Base-by-base conservation (phyloP, 2,329 filamentous ascomycete genomes). In the Atkinsonella hypoxylon region DNA sequence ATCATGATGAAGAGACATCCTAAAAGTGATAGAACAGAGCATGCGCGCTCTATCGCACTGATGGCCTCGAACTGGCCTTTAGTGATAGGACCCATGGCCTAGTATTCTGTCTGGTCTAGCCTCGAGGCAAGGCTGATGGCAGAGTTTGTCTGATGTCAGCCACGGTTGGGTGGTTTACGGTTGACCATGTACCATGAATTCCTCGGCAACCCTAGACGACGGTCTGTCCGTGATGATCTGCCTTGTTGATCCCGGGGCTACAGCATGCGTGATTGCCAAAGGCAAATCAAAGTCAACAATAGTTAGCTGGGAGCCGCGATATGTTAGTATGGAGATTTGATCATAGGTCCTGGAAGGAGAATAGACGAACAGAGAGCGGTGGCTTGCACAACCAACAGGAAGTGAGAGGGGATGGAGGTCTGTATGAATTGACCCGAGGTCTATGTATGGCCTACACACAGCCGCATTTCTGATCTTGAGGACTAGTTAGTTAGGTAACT, bases 1-100 rank as follows among this genome's bases (percentile, higher is more conserved):
- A 72, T 58, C 49, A 91, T 80, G 60, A 89, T 85, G 62, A 90
- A 80, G 32, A 82, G 58, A 42, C 82, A 86, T 51, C 85, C 87
- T 1, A 84, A 48, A 0, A 93, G 64, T 1, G 87, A 91, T 42
- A 90, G 66, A 8, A 82, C 74, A 0, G 87, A 90, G 60, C 82
- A 81, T 15, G 77, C 69, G 46, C 87, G 76, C 64, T 89, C 85
- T 45, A 85, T 76, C 51, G 76, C 65, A 54, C 71, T 78, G 55
- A 90, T 74, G 43, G 75, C 74, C 34, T 68, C 59, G 48, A 82
- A 65, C 59, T 80, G 70, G n/a, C 51, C 55, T 26, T 57, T 22
- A 3, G 57, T 50, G 13, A 58, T 53, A 15, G 40, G 49, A 22
- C 6, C 20, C 51, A 51, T 53, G 34, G 31, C 40, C 15, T 18